These are phyloP conservation scores for Saturnispora diversa DNA, from an alignment of 805 yeast genomes.

Conservation along the genomic window DNA sequence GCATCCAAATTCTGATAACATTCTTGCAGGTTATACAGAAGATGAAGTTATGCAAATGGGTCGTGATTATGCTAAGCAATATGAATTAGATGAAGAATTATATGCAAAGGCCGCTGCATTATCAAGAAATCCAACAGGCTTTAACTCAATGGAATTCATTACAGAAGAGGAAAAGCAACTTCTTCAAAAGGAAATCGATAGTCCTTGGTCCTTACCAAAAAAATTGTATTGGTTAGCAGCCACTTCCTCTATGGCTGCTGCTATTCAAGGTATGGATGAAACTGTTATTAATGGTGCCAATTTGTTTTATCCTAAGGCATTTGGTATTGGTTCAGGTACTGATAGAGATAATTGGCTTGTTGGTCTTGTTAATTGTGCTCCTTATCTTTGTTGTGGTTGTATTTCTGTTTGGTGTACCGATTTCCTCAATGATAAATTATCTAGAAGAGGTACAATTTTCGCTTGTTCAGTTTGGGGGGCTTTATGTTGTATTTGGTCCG, in stretches of 20 bases:
- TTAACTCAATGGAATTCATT: slow-evolving; percentile 49
- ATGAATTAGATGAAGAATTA: slow-evolving; percentile 48
- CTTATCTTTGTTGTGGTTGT: slow-evolving; percentile 55
- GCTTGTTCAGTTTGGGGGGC: slow-evolving; percentile 55
- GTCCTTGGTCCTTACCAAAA: slow-evolving; percentile 38
- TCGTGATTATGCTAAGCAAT: slow-evolving; percentile 50
- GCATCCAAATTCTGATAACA: slow-evolving; percentile 38
- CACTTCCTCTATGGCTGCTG: slow-evolving; percentile 69
- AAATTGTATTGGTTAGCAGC: slow-evolving; percentile 49
- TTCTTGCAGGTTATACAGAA: slow-evolving; percentile 49
- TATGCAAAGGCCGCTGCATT: slow-evolving; percentile 61
- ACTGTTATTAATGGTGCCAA: slow-evolving; percentile 68
- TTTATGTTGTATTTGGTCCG: slow-evolving; percentile 62
- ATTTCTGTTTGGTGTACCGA: slow-evolving; percentile 62
- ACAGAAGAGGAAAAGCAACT: slow-evolving; percentile 47
- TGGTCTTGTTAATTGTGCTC: slow-evolving; percentile 64
- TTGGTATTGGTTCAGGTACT: slow-evolving; percentile 42
- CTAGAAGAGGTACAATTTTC: slow-evolving; percentile 62
- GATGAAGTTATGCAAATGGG: slow-evolving; percentile 65
- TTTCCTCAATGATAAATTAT: slow-evolving; percentile 44
- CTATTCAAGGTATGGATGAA: slow-evolving; percentile 77
- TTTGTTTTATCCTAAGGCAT: slow-evolving; percentile 47
- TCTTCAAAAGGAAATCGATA: slow-evolving; percentile 38
- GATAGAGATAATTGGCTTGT: slow-evolving; percentile 47
- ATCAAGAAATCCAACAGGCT: slow-evolving; percentile 53